Percentiles rank a stretch among this genome's conserved stretches.
Evolutionary conservation across 2,329 filamentous ascomycete species (phyloP).

Genomic region (Neonectria ditissima): DNA sequence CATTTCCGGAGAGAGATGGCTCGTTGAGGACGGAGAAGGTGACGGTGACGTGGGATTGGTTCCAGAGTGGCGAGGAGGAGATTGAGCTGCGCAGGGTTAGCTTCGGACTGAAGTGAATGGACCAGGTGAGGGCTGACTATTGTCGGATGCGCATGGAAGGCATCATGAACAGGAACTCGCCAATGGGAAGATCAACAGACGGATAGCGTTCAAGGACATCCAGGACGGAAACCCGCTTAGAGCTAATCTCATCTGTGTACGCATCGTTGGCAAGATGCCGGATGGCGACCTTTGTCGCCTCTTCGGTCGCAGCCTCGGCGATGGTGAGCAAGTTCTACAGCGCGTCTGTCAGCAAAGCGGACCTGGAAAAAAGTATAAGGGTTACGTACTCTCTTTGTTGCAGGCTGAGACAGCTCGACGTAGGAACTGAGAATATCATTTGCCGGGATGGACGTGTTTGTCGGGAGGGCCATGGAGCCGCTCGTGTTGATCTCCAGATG

Average conservation of each 20-base stretch:
- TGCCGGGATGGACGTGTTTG: conserved; percentile 67
- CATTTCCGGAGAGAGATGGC: conserved; percentile 61
- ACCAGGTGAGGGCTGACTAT: conserved; percentile 61
- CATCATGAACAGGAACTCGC: conserved; percentile 75
- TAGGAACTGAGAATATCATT: conserved; percentile 74
- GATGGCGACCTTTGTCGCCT: conserved; percentile 57
- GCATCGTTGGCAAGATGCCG: conserved; percentile 57
- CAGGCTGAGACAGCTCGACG: conserved; percentile 78
- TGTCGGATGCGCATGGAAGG: conserved; percentile 82
- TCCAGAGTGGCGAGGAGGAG: conserved; percentile 75
- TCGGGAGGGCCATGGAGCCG: conserved; percentile 64
- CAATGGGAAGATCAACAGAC: conserved; percentile 69
- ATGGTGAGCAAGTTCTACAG: conserved; percentile 53
- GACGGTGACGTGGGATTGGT: conserved; percentile 68
- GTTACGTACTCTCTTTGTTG: conserved; percentile 70
- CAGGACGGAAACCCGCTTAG: conserved; percentile 72
- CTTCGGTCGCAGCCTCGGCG: conserved; percentile 60
- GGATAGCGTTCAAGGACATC: conserved; percentile 76
- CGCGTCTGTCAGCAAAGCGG: conserved; percentile 18
- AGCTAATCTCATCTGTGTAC: conserved; percentile 60
- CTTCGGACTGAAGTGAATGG: conserved; percentile 49
- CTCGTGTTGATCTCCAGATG: conserved; percentile 68
- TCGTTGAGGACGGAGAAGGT: conserved; percentile 75
- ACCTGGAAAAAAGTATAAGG: too few relatives aligned
- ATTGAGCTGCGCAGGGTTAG: conserved; percentile 63